These are phyloP conservation scores for Kurtzmaniella quercitrusa DNA, from an alignment of 1,139 yeast genomes.

Conservation along the genomic window DNA sequence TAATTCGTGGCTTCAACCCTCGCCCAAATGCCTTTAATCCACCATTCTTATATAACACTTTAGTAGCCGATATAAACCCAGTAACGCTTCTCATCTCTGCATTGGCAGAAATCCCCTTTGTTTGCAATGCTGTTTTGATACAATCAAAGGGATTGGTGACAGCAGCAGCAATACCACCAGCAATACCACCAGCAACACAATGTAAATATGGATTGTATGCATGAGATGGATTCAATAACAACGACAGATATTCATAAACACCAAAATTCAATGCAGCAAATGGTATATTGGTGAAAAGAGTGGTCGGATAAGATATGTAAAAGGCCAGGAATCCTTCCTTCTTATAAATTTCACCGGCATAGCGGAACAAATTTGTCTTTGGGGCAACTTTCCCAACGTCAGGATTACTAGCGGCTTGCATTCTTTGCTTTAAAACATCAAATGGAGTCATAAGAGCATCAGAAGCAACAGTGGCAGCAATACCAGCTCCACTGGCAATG, in stretches of 20 bases:
- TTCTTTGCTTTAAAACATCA: slow-evolving; percentile 83
- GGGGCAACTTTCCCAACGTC: slow-evolving; percentile 8
- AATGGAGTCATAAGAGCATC: slow-evolving; percentile 98
- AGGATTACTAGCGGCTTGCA: slow-evolving; percentile 31
- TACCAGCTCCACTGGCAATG: slow-evolving; percentile 84
- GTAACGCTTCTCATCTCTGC: slow-evolving; percentile 54
- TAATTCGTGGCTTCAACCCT: slow-evolving; percentile 88
- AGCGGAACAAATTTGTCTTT: slow-evolving; percentile 19
- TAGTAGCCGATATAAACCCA: slow-evolving; percentile 71
- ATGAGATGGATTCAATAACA: slow-evolving; percentile 72
- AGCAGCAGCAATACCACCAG: slow-evolving; percentile 97
- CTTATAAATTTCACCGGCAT: slow-evolving; percentile 51
- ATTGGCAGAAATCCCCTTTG: slow-evolving; percentile 54
- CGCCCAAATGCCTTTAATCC: slow-evolving; percentile 73
- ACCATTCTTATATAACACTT: slow-evolving; percentile 58
- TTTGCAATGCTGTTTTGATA: slow-evolving; percentile 86
- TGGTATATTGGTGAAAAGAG: slow-evolving; percentile 88
- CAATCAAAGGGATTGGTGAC: slow-evolving; percentile 95
- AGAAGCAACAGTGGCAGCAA: slow-evolving; percentile 88
- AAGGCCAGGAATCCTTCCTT: slow-evolving; percentile 82
- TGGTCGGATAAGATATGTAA: slow-evolving; percentile 92
- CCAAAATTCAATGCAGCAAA: slow-evolving; percentile 95
- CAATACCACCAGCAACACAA: slow-evolving; percentile 90
- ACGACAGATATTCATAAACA: slow-evolving; percentile 80
- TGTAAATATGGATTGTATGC: slow-evolving; percentile 86